Evolutionary conservation across 1,139 yeast genomes (phyloP), one percentile per base, ranked within the genome.

Genomic region (Candida sojae): DNA sequence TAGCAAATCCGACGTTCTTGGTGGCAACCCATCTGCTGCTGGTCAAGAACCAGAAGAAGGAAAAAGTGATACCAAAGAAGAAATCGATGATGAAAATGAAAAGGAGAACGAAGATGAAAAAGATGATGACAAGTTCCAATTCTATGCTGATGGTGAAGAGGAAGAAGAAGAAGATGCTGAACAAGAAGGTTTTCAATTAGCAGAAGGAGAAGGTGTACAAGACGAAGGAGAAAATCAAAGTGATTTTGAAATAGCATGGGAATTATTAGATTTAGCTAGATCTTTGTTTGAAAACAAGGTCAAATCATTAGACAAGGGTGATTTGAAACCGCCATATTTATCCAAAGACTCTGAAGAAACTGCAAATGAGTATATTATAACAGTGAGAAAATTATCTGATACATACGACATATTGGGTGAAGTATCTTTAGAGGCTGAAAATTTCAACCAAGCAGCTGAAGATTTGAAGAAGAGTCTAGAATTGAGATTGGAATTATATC

Each of bases 231-330:
- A 73, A 31, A 82, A 79, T 38, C 86, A 84, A 57, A 75, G 82
- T 33, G 97, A 90, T 61, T 86, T 91, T 61, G 96, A 87, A 61
- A 77, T 84, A 25, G 96, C 96, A 0, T 90, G 96, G 96, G 93
- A 86, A 51, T 82, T 89, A 21, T 72, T 89, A 35, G 97, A 91
- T 60, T 71, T 87, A 42, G 79, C 96, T 0, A 76, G 97, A 56
- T 73, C 86, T 1, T 64, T 88, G 35, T 86, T 82, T 55, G 84
- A 82, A 53, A 66, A 71, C 32, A 63, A 74, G 47, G 60, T 82
- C 11, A 70, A 71, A 11, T 58, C 62, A 2, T 47, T 60, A 13
- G 53, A 57, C 29, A 53, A 54, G 3, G 50, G 51, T n/a, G 54
- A 50, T 17, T 38, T 53, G 28, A 45, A 50, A 13, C 53, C 54